These are phyloP conservation scores for Elongisporangium undulatum DNA, from an alignment of 352 stramenopile genomes.

Conservation along the genomic window DNA sequence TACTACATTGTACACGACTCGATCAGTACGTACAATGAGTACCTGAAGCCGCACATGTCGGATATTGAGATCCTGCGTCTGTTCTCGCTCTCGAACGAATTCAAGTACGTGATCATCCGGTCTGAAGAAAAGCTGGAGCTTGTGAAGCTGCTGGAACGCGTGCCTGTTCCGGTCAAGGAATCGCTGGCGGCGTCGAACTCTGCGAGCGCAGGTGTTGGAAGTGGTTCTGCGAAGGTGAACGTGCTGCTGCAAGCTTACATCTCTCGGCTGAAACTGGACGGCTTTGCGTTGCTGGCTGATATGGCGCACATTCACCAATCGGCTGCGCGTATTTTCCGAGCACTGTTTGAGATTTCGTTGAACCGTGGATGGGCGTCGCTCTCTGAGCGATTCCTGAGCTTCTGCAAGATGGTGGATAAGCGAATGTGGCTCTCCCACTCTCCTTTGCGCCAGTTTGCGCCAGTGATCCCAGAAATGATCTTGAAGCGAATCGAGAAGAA, in stretches of 20 bases:
- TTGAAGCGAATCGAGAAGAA: slow-evolving; percentile 98
- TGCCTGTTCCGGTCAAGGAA: slow-evolving; percentile 99
- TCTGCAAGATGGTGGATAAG: slow-evolving; percentile 99
- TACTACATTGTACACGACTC: slow-evolving; percentile 99
- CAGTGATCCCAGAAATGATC: slow-evolving; percentile 93
- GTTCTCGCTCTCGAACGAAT: slow-evolving; percentile 99
- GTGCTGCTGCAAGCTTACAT: slow-evolving; percentile 99
- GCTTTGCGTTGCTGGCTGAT: slow-evolving; percentile 98
- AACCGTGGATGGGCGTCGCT: slow-evolving; percentile 94
- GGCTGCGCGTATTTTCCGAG: slow-evolving; percentile 96
- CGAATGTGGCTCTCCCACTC: slow-evolving; percentile 98
- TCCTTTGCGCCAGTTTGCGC: slow-evolving; percentile 95
- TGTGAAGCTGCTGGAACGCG: slow-evolving; percentile 94
- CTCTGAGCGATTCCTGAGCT: slow-evolving; percentile 93
- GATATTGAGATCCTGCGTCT: slow-evolving; percentile 99
- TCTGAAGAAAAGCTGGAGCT: slow-evolving; percentile 99
- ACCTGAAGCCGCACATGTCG: slow-evolving; percentile 99
- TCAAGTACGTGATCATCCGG: slow-evolving; percentile 97
- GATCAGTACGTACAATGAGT: slow-evolving; percentile 98
- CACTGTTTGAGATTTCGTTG: slow-evolving; percentile 99
- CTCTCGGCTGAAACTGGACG: slow-evolving; percentile 95
- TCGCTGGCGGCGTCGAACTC: slow-evolving; percentile 49
- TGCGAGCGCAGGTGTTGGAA: slow-evolving; percentile 34
- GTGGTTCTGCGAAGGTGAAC: slow-evolving; percentile 96
- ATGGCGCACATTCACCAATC: slow-evolving; percentile 99